These are phyloP conservation scores for Fulvia fulva DNA, from an alignment of 2,329 filamentous ascomycete species.

Conservation along the genomic window DNA sequence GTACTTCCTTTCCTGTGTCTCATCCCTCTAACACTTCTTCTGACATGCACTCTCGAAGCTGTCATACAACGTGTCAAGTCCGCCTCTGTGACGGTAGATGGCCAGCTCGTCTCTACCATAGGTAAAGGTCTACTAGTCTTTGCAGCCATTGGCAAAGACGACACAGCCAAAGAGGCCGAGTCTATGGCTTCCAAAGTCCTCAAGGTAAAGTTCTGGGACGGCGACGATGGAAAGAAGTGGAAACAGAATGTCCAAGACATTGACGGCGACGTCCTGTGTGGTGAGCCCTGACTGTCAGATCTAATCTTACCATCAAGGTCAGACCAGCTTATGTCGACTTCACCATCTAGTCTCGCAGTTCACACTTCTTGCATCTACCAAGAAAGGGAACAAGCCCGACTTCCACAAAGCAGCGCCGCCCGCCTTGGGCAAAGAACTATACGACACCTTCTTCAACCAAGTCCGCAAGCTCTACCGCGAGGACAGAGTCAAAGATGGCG, in stretches of 20 bases:
- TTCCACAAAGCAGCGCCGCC: conserved; percentile 84
- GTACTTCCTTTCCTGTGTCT: conserved; percentile 4
- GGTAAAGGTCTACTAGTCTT: conserved; percentile 86
- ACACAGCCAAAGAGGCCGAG: conserved; percentile 84
- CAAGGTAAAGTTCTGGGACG: conserved; percentile 88
- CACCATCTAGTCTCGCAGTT: conserved; percentile 79
- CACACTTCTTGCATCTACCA: conserved; percentile 86
- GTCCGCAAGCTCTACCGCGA: conserved; percentile 67
- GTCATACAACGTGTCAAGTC: conserved; percentile 92
- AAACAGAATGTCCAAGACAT: conserved; percentile 87
- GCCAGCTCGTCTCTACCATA: conserved; percentile 84
- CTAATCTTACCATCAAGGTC: conserved; percentile 9
- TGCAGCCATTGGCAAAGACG: conserved; percentile 83
- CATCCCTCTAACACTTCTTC: conserved; percentile 4
- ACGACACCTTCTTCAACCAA: conserved; percentile 76
- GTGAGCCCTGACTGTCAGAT: conserved; percentile 47
- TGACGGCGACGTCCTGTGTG: conserved; percentile 86
- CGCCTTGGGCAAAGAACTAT: conserved; percentile 74
- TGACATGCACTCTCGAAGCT: conserved; percentile 52
- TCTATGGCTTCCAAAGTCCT: conserved; percentile 78
- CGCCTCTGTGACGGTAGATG: conserved; percentile 91
- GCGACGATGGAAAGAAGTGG: conserved; percentile 80
- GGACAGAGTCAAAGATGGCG: conserved; percentile 85
- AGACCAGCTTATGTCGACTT: conserved; percentile 6
- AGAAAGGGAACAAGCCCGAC: conserved; percentile 91